A percentile compares a stretch with the other conserved stretches of the same genome.
These are phyloP conservation scores for Lipomyces orientalis DNA, from an alignment of 805 yeast genomes.

Conservation along the genomic window DNA sequence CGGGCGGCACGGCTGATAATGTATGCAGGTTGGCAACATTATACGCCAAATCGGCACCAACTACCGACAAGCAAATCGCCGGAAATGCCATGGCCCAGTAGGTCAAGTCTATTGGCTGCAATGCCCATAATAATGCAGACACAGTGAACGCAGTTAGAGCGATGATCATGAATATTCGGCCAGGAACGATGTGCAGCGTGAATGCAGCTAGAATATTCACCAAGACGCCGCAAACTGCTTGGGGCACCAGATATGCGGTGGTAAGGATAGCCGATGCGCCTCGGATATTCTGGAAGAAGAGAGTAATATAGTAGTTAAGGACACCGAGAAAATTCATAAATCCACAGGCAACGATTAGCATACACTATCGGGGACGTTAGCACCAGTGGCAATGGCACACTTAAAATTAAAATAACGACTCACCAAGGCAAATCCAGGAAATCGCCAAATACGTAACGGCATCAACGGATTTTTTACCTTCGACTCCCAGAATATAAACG, in stretches of 20 bases:
- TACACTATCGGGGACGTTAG: conserved; percentile 32
- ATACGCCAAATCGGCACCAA: conserved; percentile 58
- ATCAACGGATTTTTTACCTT: conserved; percentile 51
- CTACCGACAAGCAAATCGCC: conserved; percentile 49
- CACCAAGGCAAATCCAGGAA: conserved; percentile 49
- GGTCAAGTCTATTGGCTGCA: conserved; percentile 46
- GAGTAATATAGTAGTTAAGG: conserved; percentile 48
- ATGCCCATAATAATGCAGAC: conserved; percentile 53
- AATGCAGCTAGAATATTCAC: conserved; percentile 56
- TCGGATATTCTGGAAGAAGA: conserved; percentile 53
- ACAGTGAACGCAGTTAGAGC: conserved; percentile 49
- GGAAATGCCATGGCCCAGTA: conserved; percentile 58
- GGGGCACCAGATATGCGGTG: conserved; percentile 54
- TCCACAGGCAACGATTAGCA: conserved; percentile 47
- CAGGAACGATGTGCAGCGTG: conserved; percentile 54
- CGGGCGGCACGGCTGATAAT: conserved; percentile 50
- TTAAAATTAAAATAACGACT: conserved; percentile 1
- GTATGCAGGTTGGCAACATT: conserved; percentile 55
- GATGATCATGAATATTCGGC: conserved; percentile 47
- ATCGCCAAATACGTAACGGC: conserved; percentile 54
- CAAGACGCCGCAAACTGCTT: conserved; percentile 51
- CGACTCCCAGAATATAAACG: conserved; percentile 50
- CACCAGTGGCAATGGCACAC: no score
- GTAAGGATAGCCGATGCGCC: conserved; percentile 50
- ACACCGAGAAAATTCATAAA: conserved; percentile 55